These are phyloP conservation scores for Chalciporus chontae DNA, from an alignment of 768 basidiomycete genomes.

Conservation along the genomic window DNA sequence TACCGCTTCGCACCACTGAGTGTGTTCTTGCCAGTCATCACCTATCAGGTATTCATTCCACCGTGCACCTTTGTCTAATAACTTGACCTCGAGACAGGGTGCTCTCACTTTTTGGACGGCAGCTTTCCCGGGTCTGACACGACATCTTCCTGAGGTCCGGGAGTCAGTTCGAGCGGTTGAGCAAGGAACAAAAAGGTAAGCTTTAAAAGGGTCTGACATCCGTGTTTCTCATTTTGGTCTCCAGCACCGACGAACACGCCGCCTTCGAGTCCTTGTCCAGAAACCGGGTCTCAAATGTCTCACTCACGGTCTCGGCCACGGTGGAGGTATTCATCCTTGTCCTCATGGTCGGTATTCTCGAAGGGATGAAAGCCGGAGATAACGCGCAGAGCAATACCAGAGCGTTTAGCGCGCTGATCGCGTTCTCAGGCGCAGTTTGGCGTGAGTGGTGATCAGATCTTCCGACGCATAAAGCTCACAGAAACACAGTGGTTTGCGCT, in stretches of 20 bases:
- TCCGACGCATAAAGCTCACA: not conserved
- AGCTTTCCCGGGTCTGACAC: slow-evolving; percentile 73
- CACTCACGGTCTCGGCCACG: slow-evolving; percentile 63
- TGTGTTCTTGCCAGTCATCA: slow-evolving; percentile 45
- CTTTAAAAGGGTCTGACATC: not conserved
- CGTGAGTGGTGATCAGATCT: slow-evolving; percentile 36
- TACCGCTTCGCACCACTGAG: not conserved
- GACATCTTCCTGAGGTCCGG: slow-evolving; percentile 67
- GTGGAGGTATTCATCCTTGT: slow-evolving; percentile 70
- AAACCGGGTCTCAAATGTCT: slow-evolving; percentile 73
- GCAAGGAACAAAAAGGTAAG: slow-evolving; percentile 47
- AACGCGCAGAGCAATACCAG: slow-evolving; percentile 72
- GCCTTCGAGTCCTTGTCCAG: slow-evolving; percentile 59
- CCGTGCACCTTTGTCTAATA: not conserved
- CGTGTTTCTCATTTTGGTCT: not conserved
- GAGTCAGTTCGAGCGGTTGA: slow-evolving; percentile 41
- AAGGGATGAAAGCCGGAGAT: slow-evolving; percentile 55
- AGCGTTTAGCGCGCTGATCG: slow-evolving; percentile 73
- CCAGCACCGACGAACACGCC: slow-evolving; percentile 49
- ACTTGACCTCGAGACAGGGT: slow-evolving; percentile 37
- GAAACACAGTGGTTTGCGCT: slow-evolving; percentile 52
- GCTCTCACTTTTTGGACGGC: slow-evolving; percentile 81
- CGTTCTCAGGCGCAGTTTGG: slow-evolving; percentile 78
- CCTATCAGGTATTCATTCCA: slow-evolving; percentile 53
- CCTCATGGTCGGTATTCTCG: slow-evolving; percentile 72